Evolutionary conservation across 1,284 basidiomycete genomes (phyloP).

Genomic region (Naganishia sp.): DNA sequence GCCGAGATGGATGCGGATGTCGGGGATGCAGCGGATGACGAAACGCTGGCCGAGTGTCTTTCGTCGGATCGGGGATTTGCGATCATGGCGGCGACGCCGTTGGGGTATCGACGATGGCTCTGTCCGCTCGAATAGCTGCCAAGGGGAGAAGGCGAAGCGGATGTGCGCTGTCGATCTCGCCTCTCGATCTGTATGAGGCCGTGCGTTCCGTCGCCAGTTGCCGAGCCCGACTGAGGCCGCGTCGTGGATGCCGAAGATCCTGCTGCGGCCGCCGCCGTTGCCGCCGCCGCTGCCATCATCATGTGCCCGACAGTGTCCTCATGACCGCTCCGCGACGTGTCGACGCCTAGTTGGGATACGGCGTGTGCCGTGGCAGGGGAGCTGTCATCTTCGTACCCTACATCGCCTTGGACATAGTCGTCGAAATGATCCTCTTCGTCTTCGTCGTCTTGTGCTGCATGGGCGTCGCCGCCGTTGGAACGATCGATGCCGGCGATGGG

Average conservation of each 20-base stretch:
- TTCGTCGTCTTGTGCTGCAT: neutral
- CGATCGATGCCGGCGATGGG: neutral
- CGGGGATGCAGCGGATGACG: conserved; percentile 1
- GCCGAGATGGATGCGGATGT: neutral
- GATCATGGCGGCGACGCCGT: neutral
- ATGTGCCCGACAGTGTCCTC: neutral
- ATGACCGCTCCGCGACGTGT: too few species aligned
- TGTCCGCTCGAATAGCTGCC: conserved; percentile 5
- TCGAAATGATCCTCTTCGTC: conserved; percentile 27
- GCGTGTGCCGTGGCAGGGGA: neutral
- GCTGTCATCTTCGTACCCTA: conserved; percentile 16
- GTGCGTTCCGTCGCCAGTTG: neutral
- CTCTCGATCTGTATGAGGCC: neutral
- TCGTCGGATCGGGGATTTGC: neutral
- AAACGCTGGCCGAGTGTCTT: conserved; percentile 15
- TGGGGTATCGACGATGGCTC: neutral
- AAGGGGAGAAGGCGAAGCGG: conserved; percentile 1
- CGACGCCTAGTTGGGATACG: too few species aligned
- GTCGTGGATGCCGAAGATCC: neutral
- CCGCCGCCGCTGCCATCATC: neutral
- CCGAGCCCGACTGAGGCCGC: neutral
- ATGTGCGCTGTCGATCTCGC: conserved; percentile 20
- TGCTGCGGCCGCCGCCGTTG: neutral
- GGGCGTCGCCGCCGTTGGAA: neutral
- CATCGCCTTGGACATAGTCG: conserved; percentile 25